These are phyloP conservation scores for Diaporthe nobilis DNA, from an alignment of 2,329 filamentous ascomycete genomes.

Conservation along the genomic window DNA sequence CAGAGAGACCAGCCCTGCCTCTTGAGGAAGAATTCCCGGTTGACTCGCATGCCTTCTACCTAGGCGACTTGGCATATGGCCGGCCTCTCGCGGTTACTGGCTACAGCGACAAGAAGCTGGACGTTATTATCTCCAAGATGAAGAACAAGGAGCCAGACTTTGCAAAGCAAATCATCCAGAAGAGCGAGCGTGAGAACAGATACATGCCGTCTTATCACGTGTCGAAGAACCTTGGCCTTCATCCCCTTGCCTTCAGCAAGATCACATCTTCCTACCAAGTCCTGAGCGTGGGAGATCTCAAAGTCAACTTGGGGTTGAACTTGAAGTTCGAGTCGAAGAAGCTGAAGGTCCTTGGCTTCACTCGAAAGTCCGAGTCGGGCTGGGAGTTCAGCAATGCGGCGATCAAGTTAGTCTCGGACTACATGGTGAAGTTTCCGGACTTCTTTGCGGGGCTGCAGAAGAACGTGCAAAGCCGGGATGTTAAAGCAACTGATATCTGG, in stretches of 20 bases:
- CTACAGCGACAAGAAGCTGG: conserved; percentile 81
- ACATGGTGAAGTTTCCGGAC: conserved; percentile 95
- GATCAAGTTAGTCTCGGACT: conserved; percentile 83
- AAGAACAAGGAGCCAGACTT: conserved; percentile 86
- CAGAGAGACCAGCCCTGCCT: conserved; percentile 88
- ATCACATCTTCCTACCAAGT: conserved; percentile 96
- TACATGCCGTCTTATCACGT: conserved; percentile 94
- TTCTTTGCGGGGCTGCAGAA: conserved; percentile 91
- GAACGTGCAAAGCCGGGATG: conserved; percentile 88
- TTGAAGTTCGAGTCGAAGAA: conserved; percentile 97
- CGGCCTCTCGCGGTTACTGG: conserved; percentile 86
- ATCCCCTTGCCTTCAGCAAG: conserved; percentile 92
- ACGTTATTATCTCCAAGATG: conserved; percentile 81
- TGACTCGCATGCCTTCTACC: conserved; percentile 88
- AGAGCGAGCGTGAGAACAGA: conserved; percentile 77
- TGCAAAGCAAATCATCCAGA: conserved; percentile 78
- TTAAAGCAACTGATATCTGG: conserved; percentile 89
- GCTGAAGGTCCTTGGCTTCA: conserved; percentile 95
- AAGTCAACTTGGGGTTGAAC: conserved; percentile 93
- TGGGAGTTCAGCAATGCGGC: conserved; percentile 97
- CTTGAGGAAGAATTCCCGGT: conserved; percentile 93
- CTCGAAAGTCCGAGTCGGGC: conserved; percentile 84
- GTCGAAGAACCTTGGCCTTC: conserved; percentile 83
- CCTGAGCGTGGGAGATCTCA: conserved; percentile 80
- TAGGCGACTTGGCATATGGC: conserved; percentile 94